These are phyloP conservation scores for Xylaria sp. DNA, from an alignment of 2,329 filamentous ascomycete genomes.

Conservation along the genomic window DNA sequence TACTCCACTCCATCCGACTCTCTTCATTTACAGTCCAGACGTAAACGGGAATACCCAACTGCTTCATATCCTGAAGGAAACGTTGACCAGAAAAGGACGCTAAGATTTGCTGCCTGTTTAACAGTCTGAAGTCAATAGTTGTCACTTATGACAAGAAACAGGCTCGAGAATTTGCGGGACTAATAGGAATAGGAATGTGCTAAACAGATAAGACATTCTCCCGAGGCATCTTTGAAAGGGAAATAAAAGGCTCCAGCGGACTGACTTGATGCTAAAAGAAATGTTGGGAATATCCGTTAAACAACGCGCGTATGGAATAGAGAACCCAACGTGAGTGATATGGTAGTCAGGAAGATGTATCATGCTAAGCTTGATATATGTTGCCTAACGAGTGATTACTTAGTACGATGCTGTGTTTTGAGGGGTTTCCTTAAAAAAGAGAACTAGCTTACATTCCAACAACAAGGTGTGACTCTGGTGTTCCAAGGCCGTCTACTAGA, in stretches of 20 bases:
- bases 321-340: conserved; percentile 75
- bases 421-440: background rate
- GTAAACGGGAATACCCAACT: conserved; percentile 69
- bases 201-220: too few species aligned
- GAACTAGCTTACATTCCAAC: conserved; percentile 73
- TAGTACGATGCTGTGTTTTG: background rate
- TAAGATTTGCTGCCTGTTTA: conserved; percentile 65
- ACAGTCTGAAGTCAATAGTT: too few species aligned
- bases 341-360: conserved; percentile 71
- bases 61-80: conserved; percentile 72
- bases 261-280: conserved; percentile 77
- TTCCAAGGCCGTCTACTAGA: conserved; percentile 70
- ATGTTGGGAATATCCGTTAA: conserved; percentile 75
- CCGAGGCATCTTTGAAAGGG: too few species aligned
- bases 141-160: too few species aligned
- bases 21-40: conserved; percentile 90
- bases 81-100: conserved; percentile 72
- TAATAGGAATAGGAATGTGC: too few species aligned
- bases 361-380: conserved; percentile 73
- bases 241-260: too few species aligned
- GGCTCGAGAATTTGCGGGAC: too few species aligned
- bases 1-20: conserved; percentile 83
- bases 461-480: conserved; percentile 79
- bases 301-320: conserved; percentile 73
- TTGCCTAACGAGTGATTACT: conserved; percentile 57